Base-by-base conservation (phyloP, 2,329 filamentous ascomycete species). In the Leptographium procerum region DNA sequence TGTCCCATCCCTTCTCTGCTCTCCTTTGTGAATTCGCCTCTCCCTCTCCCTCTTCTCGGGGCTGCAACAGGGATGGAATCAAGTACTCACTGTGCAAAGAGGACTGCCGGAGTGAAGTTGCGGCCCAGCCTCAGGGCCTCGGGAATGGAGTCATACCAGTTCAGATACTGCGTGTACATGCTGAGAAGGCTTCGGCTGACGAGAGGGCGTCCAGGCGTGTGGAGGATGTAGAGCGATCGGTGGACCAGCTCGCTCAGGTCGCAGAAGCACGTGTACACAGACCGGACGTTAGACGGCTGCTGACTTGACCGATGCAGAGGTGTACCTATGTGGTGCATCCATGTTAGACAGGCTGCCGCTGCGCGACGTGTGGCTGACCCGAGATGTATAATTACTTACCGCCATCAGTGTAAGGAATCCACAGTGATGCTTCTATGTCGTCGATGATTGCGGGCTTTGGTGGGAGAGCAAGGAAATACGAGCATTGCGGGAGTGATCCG, bases 241-340 rank as follows among this genome's bases (percentile, higher is more conserved):
- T 88, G 87, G 1, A 89, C 83, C 1, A 90, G 79, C 69, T 89
- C 86, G 61, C 85, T 88, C 55, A 91, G 77, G 65, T 86, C 83
- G 66, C 84, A 87, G 64, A 89, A 85, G 63, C 85, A 82, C 68
- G 82, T 84, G 67, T 83, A 85, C 7, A 86, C 81, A 1, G 83
- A 85, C 28, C 85, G 77, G 34, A 89, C 84, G 60, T 88, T 86
- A 3, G 81, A 86, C 0, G 83, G 81, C 63, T 86, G 84, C 61
- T 82, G 75, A 64, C 75, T 82, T 3, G 79, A 80, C 55, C 75
- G 74, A 60, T 82, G 77, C 22, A 82, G 65, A 10, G 79, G 78
- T 1, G 76, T 74, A 33, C 79, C 79, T 82, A 24, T 10, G 29
- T 22, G 24, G 22, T 14, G 31, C 6, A 24, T 29, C 31, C 3